phyloP scores from a whole-genome alignment of 1,284 basidiomycete species.

The Sparassis latifolia region DNA sequence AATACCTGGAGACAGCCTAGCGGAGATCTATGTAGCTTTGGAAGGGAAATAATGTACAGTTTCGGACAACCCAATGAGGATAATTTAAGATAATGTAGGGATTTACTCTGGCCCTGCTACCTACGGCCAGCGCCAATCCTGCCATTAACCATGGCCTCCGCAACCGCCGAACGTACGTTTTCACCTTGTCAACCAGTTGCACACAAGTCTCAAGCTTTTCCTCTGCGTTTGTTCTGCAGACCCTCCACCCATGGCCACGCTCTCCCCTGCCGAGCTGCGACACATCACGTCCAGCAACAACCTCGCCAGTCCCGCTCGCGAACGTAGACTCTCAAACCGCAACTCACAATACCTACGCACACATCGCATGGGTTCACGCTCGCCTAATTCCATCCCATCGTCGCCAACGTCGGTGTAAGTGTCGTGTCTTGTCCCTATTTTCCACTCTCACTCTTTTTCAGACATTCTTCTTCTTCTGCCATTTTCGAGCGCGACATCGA shows the following conservation, averaged over 20 bases:
- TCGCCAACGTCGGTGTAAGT: slow-evolving; percentile 71
- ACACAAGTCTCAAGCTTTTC: too few relatives aligned
- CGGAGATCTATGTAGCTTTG: too few relatives aligned
- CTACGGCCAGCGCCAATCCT: too few relatives aligned
- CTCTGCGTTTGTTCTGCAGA: neutral
- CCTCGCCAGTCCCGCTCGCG: slow-evolving; percentile 32
- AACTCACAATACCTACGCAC: slow-evolving; percentile 40
- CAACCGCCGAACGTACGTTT: too few relatives aligned
- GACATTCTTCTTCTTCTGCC: slow-evolving; percentile 71
- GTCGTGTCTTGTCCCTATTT: slow-evolving; percentile 7
- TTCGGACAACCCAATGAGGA: too few relatives aligned
- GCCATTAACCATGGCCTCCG: too few relatives aligned
- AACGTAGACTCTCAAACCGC: slow-evolving; percentile 35
- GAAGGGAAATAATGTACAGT: too few relatives aligned
- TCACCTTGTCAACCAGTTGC: too few relatives aligned
- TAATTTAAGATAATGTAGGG: too few relatives aligned
- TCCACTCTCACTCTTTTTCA: slow-evolving; percentile 21
- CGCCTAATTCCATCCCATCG: slow-evolving; percentile 65
- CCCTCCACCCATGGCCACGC: neutral
- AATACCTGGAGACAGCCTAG: too few relatives aligned
- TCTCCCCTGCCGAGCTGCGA: slow-evolving; percentile 27
- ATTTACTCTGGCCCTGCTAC: too few relatives aligned
- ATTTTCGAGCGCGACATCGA: slow-evolving; percentile 83
- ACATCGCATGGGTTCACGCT: slow-evolving; percentile 48
- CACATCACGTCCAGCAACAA: slow-evolving; percentile 37